phyloP scores from a whole-genome alignment of 306 rosid genomes.

The Casuarina equisetifolia region DNA sequence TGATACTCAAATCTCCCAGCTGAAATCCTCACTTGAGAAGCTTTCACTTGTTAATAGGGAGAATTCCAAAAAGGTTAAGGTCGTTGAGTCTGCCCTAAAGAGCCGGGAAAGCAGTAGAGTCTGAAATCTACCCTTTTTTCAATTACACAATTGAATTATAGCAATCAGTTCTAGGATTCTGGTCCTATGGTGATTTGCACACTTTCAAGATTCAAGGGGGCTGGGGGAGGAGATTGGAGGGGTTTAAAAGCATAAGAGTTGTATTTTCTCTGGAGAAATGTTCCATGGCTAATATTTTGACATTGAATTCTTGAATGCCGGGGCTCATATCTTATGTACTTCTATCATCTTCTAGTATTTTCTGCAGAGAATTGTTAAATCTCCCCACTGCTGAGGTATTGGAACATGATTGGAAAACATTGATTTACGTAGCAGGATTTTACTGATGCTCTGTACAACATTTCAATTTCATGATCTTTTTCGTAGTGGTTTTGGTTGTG shows the following conservation, averaged over 20 bases:
- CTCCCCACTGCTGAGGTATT: neutral
- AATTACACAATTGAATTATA: conserved; percentile 3
- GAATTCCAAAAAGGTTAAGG: conserved; percentile 66
- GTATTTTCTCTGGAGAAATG: neutral
- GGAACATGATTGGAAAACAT: neutral
- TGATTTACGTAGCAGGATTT: neutral
- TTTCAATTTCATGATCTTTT: too few species aligned
- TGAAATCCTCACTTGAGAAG: conserved; percentile 71
- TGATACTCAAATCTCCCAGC: conserved; percentile 62
- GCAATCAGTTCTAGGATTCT: neutral
- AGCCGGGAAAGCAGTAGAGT: conserved; percentile 48
- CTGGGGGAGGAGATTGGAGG: too few species aligned
- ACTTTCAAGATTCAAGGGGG: too few species aligned
- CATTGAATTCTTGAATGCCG: neutral
- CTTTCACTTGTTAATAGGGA: conserved; percentile 67
- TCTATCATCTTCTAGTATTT: neutral
- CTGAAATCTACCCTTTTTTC: conserved; percentile 23
- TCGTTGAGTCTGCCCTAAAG: conserved; percentile 64
- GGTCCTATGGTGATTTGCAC: neutral
- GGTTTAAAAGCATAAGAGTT: too few species aligned
- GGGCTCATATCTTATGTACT: neutral
- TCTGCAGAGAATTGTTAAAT: neutral
- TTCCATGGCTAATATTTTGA: neutral
- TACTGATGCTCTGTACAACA: neutral
- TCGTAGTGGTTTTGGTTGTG: neutral